These are phyloP conservation scores for Buddleja alternifolia DNA, from an alignment of 257 asterid genomes.

Conservation along the genomic window DNA sequence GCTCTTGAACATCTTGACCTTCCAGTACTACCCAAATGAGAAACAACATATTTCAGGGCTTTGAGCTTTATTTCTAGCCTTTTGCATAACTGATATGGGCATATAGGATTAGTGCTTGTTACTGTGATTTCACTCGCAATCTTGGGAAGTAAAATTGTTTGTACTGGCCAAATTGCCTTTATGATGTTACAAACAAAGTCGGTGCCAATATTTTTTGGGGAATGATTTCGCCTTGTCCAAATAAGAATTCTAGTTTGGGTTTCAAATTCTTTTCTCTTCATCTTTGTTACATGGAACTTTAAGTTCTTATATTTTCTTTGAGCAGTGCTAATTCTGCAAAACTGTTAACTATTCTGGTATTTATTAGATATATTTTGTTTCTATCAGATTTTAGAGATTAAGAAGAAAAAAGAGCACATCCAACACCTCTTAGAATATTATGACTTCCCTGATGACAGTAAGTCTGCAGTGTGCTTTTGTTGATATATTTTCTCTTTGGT, in stretches of 20 bases:
- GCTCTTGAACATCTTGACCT: neutral
- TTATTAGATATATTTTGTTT: constrained; percentile 24
- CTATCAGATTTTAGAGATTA: constrained; percentile 49
- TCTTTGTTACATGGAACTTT: neutral
- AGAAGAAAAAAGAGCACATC: constrained; percentile 20
- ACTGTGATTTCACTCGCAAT: neutral
- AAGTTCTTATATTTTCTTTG: neutral
- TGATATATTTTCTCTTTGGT: neutral
- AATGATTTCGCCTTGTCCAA: neutral
- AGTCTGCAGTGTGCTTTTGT: constrained; percentile 32
- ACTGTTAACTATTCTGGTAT: constrained; percentile 21
- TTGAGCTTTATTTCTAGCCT: no score
- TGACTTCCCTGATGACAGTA: constrained; percentile 73
- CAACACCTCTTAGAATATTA: constrained; percentile 40
- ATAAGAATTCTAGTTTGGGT: neutral
- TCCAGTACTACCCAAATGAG: neutral
- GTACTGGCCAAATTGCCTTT: neutral
- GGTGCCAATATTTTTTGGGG: neutral
- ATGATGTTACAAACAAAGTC: neutral
- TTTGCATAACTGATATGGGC: neutral
- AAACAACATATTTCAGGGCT: neutral
- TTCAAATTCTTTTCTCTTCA: neutral
- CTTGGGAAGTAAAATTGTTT: neutral
- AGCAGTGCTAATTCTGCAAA: constrained; percentile 5
- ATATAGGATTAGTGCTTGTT: neutral